Percentiles rank a stretch among this genome's conserved stretches.
Evolutionary conservation across 2,329 filamentous ascomycete species (phyloP).

Genomic region (Raffaelea albimanens): DNA sequence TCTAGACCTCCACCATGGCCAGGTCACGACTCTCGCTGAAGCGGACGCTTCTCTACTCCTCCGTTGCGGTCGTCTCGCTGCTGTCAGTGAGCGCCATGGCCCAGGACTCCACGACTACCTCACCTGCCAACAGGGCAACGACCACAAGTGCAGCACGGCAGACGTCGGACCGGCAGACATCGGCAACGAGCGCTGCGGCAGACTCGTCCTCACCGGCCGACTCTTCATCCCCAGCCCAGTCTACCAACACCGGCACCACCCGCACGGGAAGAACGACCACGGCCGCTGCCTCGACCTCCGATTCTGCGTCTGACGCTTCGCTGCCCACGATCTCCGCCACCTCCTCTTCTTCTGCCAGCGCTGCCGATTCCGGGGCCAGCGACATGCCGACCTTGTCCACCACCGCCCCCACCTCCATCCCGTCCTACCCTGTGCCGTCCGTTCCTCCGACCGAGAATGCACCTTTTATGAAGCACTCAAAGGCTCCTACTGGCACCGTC

Average conservation of each 20-base stretch:
- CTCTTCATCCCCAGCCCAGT: neutral
- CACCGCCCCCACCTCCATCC: slow-evolving; percentile 23
- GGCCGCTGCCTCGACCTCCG: neutral
- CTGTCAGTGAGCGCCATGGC: slow-evolving; percentile 15
- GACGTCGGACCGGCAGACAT: slow-evolving; percentile 1
- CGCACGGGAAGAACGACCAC: slow-evolving; percentile 1
- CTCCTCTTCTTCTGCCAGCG: no score
- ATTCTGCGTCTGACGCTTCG: slow-evolving; percentile 1
- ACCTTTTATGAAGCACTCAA: slow-evolving; percentile 85
- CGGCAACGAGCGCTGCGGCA: slow-evolving; percentile 5
- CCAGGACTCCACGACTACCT: neutral
- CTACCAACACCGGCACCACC: neutral
- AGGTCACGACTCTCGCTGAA: slow-evolving; percentile 20
- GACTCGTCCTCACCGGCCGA: no score
- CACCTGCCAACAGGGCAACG: neutral
- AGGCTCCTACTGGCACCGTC: slow-evolving; percentile 80
- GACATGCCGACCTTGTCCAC: slow-evolving; percentile 32
- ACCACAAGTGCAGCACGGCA: neutral
- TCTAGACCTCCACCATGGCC: slow-evolving; percentile 14
- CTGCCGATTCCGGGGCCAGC: neutral
- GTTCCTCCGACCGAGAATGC: slow-evolving; percentile 78
- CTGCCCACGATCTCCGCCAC: slow-evolving; percentile 12
- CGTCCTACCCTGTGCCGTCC: slow-evolving; percentile 59
- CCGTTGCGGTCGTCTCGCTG: slow-evolving; percentile 17
- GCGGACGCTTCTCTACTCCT: slow-evolving; percentile 22